Base-by-base conservation (phyloP, 257 asterid species). In the Linderniella brevidens region DNA sequence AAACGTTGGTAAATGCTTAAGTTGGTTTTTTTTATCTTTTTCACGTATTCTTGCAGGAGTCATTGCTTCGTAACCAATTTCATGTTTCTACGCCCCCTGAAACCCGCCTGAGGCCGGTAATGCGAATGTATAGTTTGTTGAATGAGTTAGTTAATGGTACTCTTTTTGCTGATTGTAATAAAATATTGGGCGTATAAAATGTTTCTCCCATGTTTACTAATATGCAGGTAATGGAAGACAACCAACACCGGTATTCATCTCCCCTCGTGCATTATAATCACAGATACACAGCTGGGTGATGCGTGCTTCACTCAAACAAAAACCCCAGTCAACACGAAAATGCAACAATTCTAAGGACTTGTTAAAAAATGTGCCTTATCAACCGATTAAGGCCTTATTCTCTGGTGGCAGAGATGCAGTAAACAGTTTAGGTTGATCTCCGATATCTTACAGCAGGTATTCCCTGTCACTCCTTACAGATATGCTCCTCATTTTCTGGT, bases 51-150 rank as follows among this genome's bases (percentile, higher is more conserved):
- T 13, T 46, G 13, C 66, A 75, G 83, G 83, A 71, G n/a, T 58
- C 79, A 0, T 48, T 75, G 67, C 62, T 71, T 13, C 74, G 58
- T 54, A 65, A 59, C 63, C 83, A 68, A 52, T 71, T 75, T 58
- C 74, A 75, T 58, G 79, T 71, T 56, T 56, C 74, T 17, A 60
- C 65, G 54, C 57, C 83, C 38, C 68, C 57, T 53, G 72, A 67
- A 41, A 53, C 62, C 49, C 79, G 64, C 58, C 48, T 68, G 49
- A 71, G 66, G 64, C 83, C 63, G 83, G 83, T 75, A 68, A 37
- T 41, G 42, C 32, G 3, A 25, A 25, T 25, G 32, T 45, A 39
- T 35, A 48, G 61, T 41, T 55, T 35, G 32, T 39, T n/a, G 47
- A 32, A 50, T 19, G 25, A 19, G 3, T 36, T 17, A 44, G 44